Evolutionary conservation across 805 yeast species (phyloP).

Genomic region (Candida montana): DNA sequence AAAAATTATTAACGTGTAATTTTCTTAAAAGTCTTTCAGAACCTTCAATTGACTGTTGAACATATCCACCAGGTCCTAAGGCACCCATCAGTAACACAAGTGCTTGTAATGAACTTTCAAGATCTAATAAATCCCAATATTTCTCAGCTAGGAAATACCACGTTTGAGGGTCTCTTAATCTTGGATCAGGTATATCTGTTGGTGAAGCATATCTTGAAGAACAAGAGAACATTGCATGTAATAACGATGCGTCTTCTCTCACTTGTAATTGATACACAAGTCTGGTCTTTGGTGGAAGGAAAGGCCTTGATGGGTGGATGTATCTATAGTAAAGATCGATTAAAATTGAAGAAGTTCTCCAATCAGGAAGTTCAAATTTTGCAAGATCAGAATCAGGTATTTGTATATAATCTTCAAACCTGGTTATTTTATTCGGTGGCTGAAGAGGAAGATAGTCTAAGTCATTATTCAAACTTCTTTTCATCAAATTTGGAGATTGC

Average conservation of each 20-base stretch:
- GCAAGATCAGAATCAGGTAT: conserved; percentile 28
- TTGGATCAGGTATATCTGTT: conserved; percentile 22
- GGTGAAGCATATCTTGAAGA: conserved; percentile 29
- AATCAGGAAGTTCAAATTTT: conserved; percentile 33
- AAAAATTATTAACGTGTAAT: conserved; percentile 13
- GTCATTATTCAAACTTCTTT: conserved; percentile 7
- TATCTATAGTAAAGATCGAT: conserved; percentile 38
- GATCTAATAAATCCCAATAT: conserved; percentile 27
- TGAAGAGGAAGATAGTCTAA: not conserved
- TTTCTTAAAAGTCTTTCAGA: conserved; percentile 20
- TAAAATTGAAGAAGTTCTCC: conserved; percentile 28
- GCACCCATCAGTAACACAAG: conserved; percentile 27
- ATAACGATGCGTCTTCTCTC: conserved; percentile 26
- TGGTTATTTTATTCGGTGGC: conserved; percentile 10
- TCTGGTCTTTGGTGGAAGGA: conserved; percentile 31
- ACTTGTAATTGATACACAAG: conserved; percentile 28
- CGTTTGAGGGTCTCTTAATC: conserved; percentile 28
- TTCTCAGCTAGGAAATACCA: conserved; percentile 34
- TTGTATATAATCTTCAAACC: conserved; percentile 9
- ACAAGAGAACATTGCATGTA: conserved; percentile 33
- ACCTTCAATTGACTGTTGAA: conserved; percentile 26
- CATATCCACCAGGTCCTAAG: conserved; percentile 26
- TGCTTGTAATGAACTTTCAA: conserved; percentile 25
- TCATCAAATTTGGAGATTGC: conserved; percentile 4
- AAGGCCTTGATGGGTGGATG: conserved; percentile 32